phyloP scores from a whole-genome alignment of 768 basidiomycete genomes.

The Suillus luteus region DNA sequence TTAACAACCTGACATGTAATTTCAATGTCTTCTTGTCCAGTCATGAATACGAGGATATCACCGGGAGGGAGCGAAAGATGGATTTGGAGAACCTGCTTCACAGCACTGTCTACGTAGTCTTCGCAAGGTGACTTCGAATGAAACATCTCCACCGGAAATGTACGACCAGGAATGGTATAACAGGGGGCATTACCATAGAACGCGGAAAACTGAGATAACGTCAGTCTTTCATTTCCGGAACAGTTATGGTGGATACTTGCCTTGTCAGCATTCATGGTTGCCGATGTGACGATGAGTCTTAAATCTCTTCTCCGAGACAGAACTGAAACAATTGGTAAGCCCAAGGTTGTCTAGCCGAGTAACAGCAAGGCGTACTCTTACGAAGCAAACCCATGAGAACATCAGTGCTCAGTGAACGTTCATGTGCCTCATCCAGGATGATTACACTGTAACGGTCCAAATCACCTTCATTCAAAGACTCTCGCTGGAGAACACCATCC shows the following conservation, averaged over 20 bases:
- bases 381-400: constrained; percentile 95
- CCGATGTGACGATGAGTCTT: constrained; percentile 96
- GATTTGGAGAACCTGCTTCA: constrained; percentile 97
- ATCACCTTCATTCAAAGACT: constrained; percentile 98
- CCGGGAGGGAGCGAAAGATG: constrained; percentile 91
- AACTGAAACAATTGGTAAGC: constrained; percentile 43
- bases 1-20: constrained; percentile 92
- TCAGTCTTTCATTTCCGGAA: constrained; percentile 8
- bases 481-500: constrained; percentile 96
- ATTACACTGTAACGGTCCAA: constrained; percentile 95
- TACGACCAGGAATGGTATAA: constrained; percentile 92
- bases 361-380: constrained; percentile 67
- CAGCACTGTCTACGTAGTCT: constrained; percentile 97
- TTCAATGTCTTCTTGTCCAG: constrained; percentile 99
- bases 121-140: constrained; percentile 98
- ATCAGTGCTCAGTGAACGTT: constrained; percentile 95
- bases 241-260: constrained; percentile 39
- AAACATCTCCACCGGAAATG: constrained; percentile 96
- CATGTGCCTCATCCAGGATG: constrained; percentile 99
- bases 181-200: constrained; percentile 96
- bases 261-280: constrained; percentile 99
- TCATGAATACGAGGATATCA: constrained; percentile 99
- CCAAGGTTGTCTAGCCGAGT: background rate
- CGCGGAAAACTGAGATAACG: constrained; percentile 75
- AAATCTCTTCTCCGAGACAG: constrained; percentile 89